Evolutionary conservation across 169 alveolate genomes (phyloP).

Genomic region (Plasmodium falciparum): DNA sequence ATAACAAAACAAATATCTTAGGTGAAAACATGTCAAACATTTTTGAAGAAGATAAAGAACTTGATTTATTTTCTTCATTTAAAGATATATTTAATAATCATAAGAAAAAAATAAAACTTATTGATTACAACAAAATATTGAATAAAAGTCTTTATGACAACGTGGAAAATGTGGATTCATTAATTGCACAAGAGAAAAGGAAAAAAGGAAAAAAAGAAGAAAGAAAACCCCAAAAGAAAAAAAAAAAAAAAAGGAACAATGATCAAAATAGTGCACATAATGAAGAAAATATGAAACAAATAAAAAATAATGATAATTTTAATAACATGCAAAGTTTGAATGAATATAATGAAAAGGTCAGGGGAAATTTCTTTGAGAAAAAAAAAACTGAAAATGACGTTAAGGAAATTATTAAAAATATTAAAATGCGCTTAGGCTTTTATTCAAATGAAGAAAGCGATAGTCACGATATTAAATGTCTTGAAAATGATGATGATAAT

Average conservation of each 20-base stretch:
- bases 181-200: neutral
- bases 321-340: neutral
- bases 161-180: neutral
- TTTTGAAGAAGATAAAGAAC: neutral
- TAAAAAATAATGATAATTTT: neutral
- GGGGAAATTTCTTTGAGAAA: neutral
- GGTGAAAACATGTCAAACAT: neutral
- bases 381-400: slow-evolving; percentile 16
- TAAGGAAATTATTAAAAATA: slow-evolving; percentile 56
- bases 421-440: slow-evolving; percentile 54
- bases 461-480: neutral
- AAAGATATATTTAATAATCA: slow-evolving; percentile 25
- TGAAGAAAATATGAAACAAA: neutral
- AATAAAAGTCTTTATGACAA: slow-evolving; percentile 28
- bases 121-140: slow-evolving; percentile 36
- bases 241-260: neutral
- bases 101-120: slow-evolving; percentile 43
- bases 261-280: neutral
- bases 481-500: neutral
- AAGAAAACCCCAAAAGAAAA: too few relatives aligned
- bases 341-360: neutral
- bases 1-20: neutral
- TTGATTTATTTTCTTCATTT: slow-evolving; percentile 19
- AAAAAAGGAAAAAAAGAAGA: too few relatives aligned
- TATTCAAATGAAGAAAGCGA: slow-evolving; percentile 27